Evolutionary conservation across 2,329 filamentous ascomycete genomes (phyloP), one percentile per base, ranked within the genome.

Genomic region (Neopestalotiopsis rosae): DNA sequence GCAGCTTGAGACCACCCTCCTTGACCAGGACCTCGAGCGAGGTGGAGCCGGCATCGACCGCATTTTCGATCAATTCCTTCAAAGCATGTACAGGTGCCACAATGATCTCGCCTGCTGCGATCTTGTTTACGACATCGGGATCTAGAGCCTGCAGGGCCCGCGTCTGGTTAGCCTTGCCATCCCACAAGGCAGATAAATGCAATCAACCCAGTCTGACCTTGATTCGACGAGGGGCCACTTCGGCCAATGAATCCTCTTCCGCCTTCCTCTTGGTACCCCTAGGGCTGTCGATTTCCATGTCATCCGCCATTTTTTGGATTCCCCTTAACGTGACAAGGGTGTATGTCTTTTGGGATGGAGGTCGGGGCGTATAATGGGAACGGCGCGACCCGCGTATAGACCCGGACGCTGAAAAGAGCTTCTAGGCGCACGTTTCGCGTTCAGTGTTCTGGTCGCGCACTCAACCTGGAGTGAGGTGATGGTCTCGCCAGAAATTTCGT

Each of bases 41-140:
- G 0, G 96, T 98, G 3, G 96, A 93, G 5, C 96, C 95, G n/a
- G 97, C 96, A 81, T 99, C 97, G 17, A 99, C 94, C 4, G 96
- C 92, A 76, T 99, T 99, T 79, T 99, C 96, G 13, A 99, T 94
- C 64, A 99, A 85, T 79, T 99, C 96, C 81, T 99, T 99, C 68
- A 99, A 82, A 3, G 97, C 96, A 80, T 99, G 94, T 34, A 98
- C 94, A 0, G 96, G 97, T 2, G 96, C 95, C 63, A 99, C 94
- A 70, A 99, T 99, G 75, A 99, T 99, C 80, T 99, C 96, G 24
- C 96, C 96, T 0, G 96, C 96, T 0, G 96, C 96, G 74, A 99
- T 99, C 80, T 98, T 99, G 85, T 98, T 99, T 73, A 99, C 93
- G 28, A 99, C 96, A 82, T 96, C 92, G 71, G 93, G 91, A 76